Evolutionary conservation across 192 early-diverging fungal species (phyloP).

Genomic region (Coemansia sp.): DNA sequence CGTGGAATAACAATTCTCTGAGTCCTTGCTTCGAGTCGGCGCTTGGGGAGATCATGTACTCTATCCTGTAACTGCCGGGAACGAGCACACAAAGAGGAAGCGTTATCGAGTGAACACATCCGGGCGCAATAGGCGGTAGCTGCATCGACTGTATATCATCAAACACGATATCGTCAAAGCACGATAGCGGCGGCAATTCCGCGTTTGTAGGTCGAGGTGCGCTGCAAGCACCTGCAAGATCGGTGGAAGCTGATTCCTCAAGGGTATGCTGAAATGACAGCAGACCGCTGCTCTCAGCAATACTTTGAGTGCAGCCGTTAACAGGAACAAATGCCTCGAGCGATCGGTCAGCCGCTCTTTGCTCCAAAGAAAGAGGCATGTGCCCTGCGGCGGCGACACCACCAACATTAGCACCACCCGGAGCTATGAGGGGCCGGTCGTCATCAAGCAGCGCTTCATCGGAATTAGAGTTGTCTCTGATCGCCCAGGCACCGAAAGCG

Average conservation of each 20-base stretch:
- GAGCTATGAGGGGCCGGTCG: background rate
- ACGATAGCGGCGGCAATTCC: background rate
- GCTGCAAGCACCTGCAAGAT: background rate
- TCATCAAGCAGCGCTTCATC: background rate
- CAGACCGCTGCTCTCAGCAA: background rate
- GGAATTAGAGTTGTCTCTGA: background rate
- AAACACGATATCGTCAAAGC: conserved; percentile 14
- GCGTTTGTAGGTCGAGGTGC: background rate
- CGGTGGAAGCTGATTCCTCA: background rate
- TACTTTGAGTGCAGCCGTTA: background rate
- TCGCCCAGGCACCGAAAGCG: conserved; percentile 4
- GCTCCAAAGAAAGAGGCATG: too few species aligned
- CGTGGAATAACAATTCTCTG: background rate
- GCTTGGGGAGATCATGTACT: conserved; percentile 11
- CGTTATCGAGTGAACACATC: background rate
- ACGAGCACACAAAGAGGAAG: conserved; percentile 22
- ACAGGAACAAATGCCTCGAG: background rate
- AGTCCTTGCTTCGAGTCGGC: background rate
- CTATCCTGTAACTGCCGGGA: conserved; percentile 23
- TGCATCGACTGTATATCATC: conserved; percentile 21
- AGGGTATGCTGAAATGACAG: background rate
- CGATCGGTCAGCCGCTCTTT: too few species aligned
- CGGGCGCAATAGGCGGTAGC: conserved; percentile 19
- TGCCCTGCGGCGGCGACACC: too few species aligned
- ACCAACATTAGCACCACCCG: background rate